Conservation (phyloP, 768 basidiomycete genomes). For the Thelephora ganbajun region DNA sequence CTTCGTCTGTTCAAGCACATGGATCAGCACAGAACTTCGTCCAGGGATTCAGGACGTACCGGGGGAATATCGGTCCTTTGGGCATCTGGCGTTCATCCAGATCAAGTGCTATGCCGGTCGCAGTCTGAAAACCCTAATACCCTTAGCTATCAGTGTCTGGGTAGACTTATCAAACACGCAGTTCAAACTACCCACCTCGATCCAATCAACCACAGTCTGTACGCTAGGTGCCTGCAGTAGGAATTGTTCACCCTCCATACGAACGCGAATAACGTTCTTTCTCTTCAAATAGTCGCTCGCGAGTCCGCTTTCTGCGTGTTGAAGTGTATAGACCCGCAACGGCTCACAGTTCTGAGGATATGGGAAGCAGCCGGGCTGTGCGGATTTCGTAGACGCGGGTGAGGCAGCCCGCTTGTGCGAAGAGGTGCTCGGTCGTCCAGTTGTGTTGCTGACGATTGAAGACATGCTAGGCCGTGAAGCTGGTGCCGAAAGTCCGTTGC, state of each 20-base stretch:
- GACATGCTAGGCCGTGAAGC: constrained; percentile 4
- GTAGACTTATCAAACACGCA: background rate
- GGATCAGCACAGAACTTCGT: background rate
- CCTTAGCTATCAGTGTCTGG: background rate
- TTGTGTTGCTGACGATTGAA: constrained; percentile 1
- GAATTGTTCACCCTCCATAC: constrained; percentile 95
- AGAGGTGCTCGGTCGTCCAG: constrained; percentile 1
- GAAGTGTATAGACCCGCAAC: constrained; percentile 65
- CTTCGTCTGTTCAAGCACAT: constrained; percentile 4
- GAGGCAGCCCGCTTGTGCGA: background rate
- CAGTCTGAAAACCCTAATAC: constrained; percentile 75
- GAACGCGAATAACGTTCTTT: constrained; percentile 83
- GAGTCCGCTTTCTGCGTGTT: constrained; percentile 85
- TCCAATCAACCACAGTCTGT: constrained; percentile 83
- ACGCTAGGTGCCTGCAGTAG: constrained; percentile 80
- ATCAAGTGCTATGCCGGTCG: constrained; percentile 84
- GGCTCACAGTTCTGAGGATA: constrained; percentile 26
- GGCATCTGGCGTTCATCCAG: constrained; percentile 90
- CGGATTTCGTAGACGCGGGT: background rate
- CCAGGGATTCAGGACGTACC: constrained; percentile 29
- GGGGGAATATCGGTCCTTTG: constrained; percentile 72
- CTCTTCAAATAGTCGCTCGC: constrained; percentile 92
- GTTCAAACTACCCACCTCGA: constrained; percentile 49
- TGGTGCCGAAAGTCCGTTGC: constrained; percentile 5
- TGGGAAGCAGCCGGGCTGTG: background rate